Evolutionary conservation across 2,329 filamentous ascomycete genomes (phyloP), one percentile per base, ranked within the genome.

Genomic region (Fusarium domesticum): DNA sequence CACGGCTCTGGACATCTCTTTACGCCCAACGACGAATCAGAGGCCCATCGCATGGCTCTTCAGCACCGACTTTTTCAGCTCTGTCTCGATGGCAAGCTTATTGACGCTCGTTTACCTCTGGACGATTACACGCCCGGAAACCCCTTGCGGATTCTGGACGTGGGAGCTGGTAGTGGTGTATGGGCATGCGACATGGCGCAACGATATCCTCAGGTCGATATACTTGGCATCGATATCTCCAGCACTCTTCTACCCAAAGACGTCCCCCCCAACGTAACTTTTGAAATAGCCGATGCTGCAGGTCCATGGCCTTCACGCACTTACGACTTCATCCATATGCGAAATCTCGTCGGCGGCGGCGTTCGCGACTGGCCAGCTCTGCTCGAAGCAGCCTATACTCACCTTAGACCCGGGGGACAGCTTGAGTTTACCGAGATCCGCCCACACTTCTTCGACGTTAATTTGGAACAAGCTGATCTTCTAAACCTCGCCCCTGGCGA

Each of bases 241-340:
- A 64, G 64, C 18, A 67, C 69, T n/a, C 62, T 73, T 25, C 56
- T 69, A 34, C 68, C 65, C 14, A 66, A 59, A 7, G 59, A 64
- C 18, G 74, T 83, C 6, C 80, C 81, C 6, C 71, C 77, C 15
- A 84, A 84, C 53, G 71, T 83, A 17, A 70, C 68, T 4, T 84
- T 83, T 57, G 66, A 78, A 45, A 72, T 84, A 31, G 77, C 77
- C 57, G 79, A 84, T 57, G 70, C 76, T 20, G 76, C 80, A 48
- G 69, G 77, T 19, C 66, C 61, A 4, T 74, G 70, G 71, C 61
- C 60, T 4, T 57, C 56, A 6, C 48, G 53, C 1, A 54, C 56
- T 3, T 65, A 64, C 42, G 71, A 74, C 53, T 71, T 73, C 36
- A 62, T 74, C 17, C 70, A 74, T 50, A 63, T 69, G 44, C 68